These are phyloP conservation scores for Brasilioporus rufonigricans DNA, from an alignment of 768 basidiomycete genomes.

Conservation along the genomic window DNA sequence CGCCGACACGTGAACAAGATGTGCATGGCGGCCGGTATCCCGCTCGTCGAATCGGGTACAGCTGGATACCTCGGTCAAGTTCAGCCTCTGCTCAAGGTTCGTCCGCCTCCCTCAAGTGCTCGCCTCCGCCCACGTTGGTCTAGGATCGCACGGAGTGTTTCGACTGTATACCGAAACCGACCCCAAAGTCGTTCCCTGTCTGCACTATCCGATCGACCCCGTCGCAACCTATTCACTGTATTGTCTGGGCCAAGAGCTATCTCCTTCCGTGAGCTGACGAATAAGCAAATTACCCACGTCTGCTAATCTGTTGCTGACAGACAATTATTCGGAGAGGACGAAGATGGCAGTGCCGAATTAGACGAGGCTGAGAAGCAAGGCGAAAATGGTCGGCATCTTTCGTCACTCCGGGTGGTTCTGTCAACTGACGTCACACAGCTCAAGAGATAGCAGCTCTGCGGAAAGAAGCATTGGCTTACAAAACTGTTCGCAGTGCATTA, in stretches of 20 bases:
- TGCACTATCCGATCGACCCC: slow-evolving; percentile 98
- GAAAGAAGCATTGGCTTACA: slow-evolving; percentile 87
- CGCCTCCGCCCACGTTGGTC: not conserved
- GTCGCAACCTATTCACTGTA: slow-evolving; percentile 96
- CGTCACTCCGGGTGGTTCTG: not conserved
- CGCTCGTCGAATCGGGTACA: slow-evolving; percentile 94
- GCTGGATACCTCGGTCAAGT: slow-evolving; percentile 97
- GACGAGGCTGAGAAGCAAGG: slow-evolving; percentile 92
- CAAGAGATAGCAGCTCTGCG: slow-evolving; percentile 88
- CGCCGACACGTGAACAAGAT: slow-evolving; percentile 95
- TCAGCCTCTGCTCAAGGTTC: slow-evolving; percentile 85
- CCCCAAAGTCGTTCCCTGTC: slow-evolving; percentile 93
- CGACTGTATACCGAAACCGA: slow-evolving; percentile 91
- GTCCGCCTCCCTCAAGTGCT: slow-evolving; percentile 4
- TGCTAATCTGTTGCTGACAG: slow-evolving; percentile 37
- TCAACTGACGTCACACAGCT: slow-evolving; percentile 42
- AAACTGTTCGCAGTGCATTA: slow-evolving; percentile 71
- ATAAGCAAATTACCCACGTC: not conserved
- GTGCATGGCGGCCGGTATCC: slow-evolving; percentile 90
- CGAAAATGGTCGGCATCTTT: slow-evolving; percentile 70
- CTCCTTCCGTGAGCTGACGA: slow-evolving; percentile 70
- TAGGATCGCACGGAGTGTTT: slow-evolving; percentile 93
- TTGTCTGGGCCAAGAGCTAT: slow-evolving; percentile 98
- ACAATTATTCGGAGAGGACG: slow-evolving; percentile 93
- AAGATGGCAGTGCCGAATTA: slow-evolving; percentile 76